Evolutionary conservation across 2,329 filamentous ascomycete species (phyloP).

Genomic region (Ilyonectria mors-panacis): DNA sequence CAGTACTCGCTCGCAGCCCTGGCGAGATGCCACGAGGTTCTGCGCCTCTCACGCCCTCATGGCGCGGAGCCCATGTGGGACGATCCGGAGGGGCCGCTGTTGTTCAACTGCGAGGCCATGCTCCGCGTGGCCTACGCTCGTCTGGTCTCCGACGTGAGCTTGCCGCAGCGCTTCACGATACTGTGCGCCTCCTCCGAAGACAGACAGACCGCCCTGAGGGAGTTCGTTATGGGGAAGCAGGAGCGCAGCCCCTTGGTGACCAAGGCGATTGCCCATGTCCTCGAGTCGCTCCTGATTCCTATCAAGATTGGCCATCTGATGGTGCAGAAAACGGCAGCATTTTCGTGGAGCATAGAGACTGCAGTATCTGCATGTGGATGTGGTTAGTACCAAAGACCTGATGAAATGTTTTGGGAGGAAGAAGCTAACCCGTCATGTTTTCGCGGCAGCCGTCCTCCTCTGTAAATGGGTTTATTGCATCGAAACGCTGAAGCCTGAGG

Average conservation of each 20-base stretch:
- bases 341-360: not conserved
- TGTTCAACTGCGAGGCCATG: constrained; percentile 9
- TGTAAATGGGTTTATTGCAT: constrained; percentile 8
- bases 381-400: not conserved
- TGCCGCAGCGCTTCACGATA: constrained; percentile 4
- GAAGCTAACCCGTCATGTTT: not conserved
- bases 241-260: constrained; percentile 2
- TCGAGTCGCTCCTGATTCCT: not conserved
- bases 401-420: not conserved
- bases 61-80: constrained; percentile 3
- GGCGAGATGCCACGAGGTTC: constrained; percentile 1
- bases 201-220: not conserved
- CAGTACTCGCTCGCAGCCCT: not conserved
- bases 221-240: not conserved
- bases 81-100: not conserved
- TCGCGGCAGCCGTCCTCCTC: not conserved
- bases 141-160: not conserved
- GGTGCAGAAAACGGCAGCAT: constrained; percentile 9
- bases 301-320: constrained; percentile 2
- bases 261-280: not conserved
- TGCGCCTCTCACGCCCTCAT: not conserved
- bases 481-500: not conserved
- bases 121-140: not conserved
- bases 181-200: not conserved
- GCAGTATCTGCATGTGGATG: constrained; percentile 6